A percentile compares a stretch with the other conserved stretches of the same genome.
Conservation (phyloP, 352 stramenopile genomes). For the Aphanomyces stellatus region DNA sequence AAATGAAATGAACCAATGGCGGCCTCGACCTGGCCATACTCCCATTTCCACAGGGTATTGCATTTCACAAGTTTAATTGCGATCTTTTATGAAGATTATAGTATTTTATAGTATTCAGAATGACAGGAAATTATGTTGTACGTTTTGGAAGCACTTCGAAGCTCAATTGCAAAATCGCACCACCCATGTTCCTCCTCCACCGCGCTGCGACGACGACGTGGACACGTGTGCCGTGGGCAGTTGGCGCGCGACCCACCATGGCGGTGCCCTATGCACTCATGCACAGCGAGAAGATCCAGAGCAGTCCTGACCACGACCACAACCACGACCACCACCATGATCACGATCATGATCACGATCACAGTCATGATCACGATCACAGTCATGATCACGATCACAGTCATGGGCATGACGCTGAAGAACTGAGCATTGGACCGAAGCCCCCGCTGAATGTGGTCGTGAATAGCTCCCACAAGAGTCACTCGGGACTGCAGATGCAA, state of each 20-base stretch:
- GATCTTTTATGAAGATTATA: too few relatives aligned
- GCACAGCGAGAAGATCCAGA: too few relatives aligned
- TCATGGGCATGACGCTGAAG: constrained; percentile 1
- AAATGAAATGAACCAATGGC: not conserved
- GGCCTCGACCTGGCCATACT: not conserved
- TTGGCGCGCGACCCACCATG: constrained; percentile 1
- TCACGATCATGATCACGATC: not conserved
- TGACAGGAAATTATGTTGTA: too few relatives aligned
- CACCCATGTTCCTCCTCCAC: too few relatives aligned
- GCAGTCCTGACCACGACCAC: not conserved
- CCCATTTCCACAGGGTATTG: not conserved
- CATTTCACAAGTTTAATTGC: too few relatives aligned
- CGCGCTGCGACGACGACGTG: too few relatives aligned
- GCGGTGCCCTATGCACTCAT: not conserved
- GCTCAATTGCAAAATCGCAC: too few relatives aligned
- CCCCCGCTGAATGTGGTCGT: constrained; percentile 3
- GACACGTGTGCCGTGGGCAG: too few relatives aligned
- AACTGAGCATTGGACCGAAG: not conserved
- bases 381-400: constrained; percentile 1
- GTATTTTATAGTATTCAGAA: too few relatives aligned
- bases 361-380: not conserved
- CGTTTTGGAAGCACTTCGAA: too few relatives aligned
- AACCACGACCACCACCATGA: not conserved
- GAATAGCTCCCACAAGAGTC: constrained; percentile 24
- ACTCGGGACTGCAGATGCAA: constrained; percentile 73